These are phyloP conservation scores for Candida sithepensis DNA, from an alignment of 805 yeast genomes.

Conservation along the genomic window DNA sequence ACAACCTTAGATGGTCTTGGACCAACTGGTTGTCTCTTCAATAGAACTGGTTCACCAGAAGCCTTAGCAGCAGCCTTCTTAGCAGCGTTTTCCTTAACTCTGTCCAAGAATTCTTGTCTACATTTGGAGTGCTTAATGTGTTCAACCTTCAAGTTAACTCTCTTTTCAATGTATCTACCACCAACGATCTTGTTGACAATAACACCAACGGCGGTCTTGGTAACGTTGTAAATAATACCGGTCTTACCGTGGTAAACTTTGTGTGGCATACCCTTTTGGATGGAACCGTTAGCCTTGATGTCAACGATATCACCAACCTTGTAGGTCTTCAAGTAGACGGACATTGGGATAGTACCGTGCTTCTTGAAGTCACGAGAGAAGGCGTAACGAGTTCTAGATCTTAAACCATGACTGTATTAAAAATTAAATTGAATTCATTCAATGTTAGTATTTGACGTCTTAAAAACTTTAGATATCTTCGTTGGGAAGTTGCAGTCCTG, in stretches of 20 bases:
- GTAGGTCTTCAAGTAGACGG: conserved; percentile 97
- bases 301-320: conserved; percentile 99
- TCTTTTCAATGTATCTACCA: conserved; percentile 98
- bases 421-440: background rate
- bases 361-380: conserved; percentile 99
- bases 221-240: conserved; percentile 97
- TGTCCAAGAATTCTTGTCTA: conserved; percentile 97
- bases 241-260: conserved; percentile 99
- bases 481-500: too few relatives aligned
- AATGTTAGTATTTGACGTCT: conserved; percentile 14
- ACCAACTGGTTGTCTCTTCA: conserved; percentile 97
- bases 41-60: conserved; percentile 82
- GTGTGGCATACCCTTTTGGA: conserved; percentile 99
- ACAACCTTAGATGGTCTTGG: conserved; percentile 93
- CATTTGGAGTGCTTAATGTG: conserved; percentile 99
- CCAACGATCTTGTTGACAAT: conserved; percentile 98
- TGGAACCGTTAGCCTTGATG: conserved; percentile 98
- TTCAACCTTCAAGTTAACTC: conserved; percentile 97
- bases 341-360: conserved; percentile 92
- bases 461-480: too few relatives aligned
- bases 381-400: conserved; percentile 99
- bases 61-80: conserved; percentile 92
- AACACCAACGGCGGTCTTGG: conserved; percentile 98
- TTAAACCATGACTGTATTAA: conserved; percentile 84
- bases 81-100: conserved; percentile 97